A percentile compares a stretch with the other conserved stretches of the same genome.
phyloP scores from a whole-genome alignment of 2,329 filamentous ascomycete species.

The Exophiala mesophila region DNA sequence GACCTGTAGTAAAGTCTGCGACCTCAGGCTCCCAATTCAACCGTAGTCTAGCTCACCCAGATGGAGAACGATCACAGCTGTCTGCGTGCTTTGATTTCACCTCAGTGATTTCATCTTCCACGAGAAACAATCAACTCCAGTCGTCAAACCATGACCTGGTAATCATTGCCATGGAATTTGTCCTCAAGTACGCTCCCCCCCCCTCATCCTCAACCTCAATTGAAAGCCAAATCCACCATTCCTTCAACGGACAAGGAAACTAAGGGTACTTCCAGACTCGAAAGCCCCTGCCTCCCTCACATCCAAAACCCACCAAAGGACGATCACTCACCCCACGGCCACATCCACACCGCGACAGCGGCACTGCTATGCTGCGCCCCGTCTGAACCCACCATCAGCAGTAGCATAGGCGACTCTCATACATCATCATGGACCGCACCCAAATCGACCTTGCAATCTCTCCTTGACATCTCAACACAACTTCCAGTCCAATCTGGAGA shows the following conservation, averaged over 20 bases:
- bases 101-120: too few species aligned
- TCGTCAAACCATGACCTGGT: slow-evolving; percentile 12
- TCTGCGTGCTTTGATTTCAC: too few species aligned
- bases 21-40: too few species aligned
- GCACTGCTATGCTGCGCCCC: slow-evolving; percentile 25
- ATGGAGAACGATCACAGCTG: too few species aligned
- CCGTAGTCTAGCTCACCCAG: too few species aligned
- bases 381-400: slow-evolving; percentile 8
- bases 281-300: slow-evolving; percentile 33
- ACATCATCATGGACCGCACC: slow-evolving; percentile 7
- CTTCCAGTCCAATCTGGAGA: slow-evolving; percentile 27
- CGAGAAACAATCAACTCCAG: slow-evolving; percentile 4
- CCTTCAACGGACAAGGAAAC: too few species aligned
- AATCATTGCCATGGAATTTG: slow-evolving; percentile 32
- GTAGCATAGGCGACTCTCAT: slow-evolving; percentile 16
- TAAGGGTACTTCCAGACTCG: slow-evolving; percentile 30
- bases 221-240: too few species aligned
- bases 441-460: slow-evolving; percentile 6
- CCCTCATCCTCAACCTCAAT: not conserved
- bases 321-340: slow-evolving; percentile 25
- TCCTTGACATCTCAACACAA: slow-evolving; percentile 18
- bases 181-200: slow-evolving; percentile 30
- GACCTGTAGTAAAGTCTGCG: too few species aligned
- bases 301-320: slow-evolving; percentile 18
- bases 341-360: slow-evolving; percentile 31